Evolutionary conservation across 2,329 filamentous ascomycete species (phyloP), one percentile per base, ranked within the genome.

Genomic region (Aspergillus sp.): DNA sequence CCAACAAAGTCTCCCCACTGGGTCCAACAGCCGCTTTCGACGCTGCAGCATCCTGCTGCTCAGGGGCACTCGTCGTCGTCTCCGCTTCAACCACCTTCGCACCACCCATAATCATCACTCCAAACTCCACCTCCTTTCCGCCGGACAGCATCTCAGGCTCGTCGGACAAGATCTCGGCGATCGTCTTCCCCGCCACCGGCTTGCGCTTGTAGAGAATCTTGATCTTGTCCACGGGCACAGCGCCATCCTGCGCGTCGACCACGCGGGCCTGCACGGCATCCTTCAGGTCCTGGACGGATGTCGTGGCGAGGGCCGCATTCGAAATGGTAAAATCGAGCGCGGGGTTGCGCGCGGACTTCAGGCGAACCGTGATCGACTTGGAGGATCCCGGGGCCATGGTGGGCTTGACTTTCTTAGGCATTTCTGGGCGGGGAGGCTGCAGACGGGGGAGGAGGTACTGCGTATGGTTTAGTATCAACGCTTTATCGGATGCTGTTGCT

Each of bases 141-240:
- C 71, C 60, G 61, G 52, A 53, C 40, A 71, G 55, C 50, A 66
- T 64, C 16, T 62, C 78, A 24, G 74, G 78, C 42, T 82, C 83
- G 3, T 81, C 78, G 0, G 78, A 79, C 1, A 92, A 60, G 0
- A 95, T 67, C 52, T 96, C 92, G 51, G 83, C 82, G 5, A 96
- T 73, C 1, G 88, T 84, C 75, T 93, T 94, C 60, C 95, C 90
- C 0, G 81, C 68, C 0, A 90, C 82, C 0, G 93, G 93, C 72
- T 96, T 95, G 77, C 94, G 95, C 71, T 89, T 89, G 67, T 87
- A 82, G 56, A 99, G 75, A 9, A 99, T 74, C 75, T 92, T 91
- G 68, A 97, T 84, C 78, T 95, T 96, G 36, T 87, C 83, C n/a
- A 83, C 57, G 4, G 71, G 53, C 8, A 73, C 60, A 30, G 65